These are phyloP conservation scores for Sphagnum contortum DNA, from an alignment of 225 moss, liverwort and hornwort species.

Conservation along the genomic window DNA sequence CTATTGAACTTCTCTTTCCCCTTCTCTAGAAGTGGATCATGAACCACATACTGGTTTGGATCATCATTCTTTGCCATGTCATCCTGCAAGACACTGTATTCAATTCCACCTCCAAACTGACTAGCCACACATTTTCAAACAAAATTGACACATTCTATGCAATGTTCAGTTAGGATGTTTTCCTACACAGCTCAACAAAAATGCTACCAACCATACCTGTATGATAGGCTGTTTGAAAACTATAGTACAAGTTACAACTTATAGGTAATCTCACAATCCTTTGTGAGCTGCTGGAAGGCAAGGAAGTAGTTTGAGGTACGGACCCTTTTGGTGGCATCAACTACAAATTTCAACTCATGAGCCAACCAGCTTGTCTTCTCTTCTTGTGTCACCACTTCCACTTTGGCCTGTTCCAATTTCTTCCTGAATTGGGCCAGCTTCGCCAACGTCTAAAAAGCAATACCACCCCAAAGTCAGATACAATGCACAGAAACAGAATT, in stretches of 20 bases:
- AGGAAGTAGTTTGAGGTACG: neutral
- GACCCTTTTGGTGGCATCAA: constrained; percentile 64
- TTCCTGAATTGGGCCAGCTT: constrained; percentile 71
- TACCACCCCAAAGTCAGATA: neutral
- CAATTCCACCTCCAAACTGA: neutral
- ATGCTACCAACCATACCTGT: neutral
- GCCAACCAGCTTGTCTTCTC: constrained; percentile 45
- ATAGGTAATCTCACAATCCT: no score
- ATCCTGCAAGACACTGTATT: constrained; percentile 34
- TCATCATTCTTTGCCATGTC: constrained; percentile 91
- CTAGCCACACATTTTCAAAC: neutral
- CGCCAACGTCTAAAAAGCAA: constrained; percentile 54
- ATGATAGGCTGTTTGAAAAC: neutral
- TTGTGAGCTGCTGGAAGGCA: neutral
- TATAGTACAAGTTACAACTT: neutral
- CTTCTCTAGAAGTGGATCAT: constrained; percentile 82
- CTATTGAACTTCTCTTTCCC: constrained; percentile 93
- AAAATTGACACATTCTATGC: neutral
- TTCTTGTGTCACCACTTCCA: constrained; percentile 25
- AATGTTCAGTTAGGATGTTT: neutral
- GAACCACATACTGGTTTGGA: constrained; percentile 91
- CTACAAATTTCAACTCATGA: constrained; percentile 80
- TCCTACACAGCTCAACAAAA: neutral
- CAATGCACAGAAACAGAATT: no score
- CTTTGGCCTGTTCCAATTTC: constrained; percentile 36